Percentiles rank a stretch among this genome's conserved stretches.
These are phyloP conservation scores for Pleurotus platypus DNA, from an alignment of 768 basidiomycete species.

Conservation along the genomic window DNA sequence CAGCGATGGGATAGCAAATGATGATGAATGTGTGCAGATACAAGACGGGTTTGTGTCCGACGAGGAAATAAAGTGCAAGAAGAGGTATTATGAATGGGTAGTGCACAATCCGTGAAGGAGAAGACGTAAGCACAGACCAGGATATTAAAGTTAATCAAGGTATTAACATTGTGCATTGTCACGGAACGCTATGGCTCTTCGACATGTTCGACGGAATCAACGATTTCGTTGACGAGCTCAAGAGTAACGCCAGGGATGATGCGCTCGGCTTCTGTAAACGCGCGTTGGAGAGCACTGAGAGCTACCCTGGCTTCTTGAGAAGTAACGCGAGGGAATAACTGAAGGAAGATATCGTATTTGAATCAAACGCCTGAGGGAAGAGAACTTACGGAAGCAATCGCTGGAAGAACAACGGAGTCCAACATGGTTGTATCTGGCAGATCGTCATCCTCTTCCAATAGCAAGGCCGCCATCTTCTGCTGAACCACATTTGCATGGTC, in stretches of 20 bases:
- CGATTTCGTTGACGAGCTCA: conserved; percentile 92
- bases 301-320: conserved; percentile 90
- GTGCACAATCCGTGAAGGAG: conserved; percentile 3
- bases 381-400: conserved; percentile 84
- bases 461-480: conserved; percentile 43
- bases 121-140: conserved; percentile 2
- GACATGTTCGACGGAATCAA: conserved; percentile 88
- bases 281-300: conserved; percentile 81
- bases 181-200: conserved; percentile 52
- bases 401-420: conserved; percentile 92
- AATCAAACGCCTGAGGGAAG: not conserved
- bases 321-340: conserved; percentile 91
- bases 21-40: conserved; percentile 4
- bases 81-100: conserved; percentile 6
- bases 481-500: conserved; percentile 40
- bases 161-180: not conserved
- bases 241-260: conserved; percentile 93
- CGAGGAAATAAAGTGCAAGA: conserved; percentile 9
- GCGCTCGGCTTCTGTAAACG: conserved; percentile 92
- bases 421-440: conserved; percentile 88
- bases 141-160: conserved; percentile 5
- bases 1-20: conserved; percentile 4
- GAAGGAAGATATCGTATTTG: conserved; percentile 10
- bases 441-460: conserved; percentile 45
- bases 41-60: not conserved